Percentiles rank a stretch among this genome's conserved stretches.
Conservation (phyloP, 805 yeast genomes). For the Maudiozyma turicensis region DNA sequence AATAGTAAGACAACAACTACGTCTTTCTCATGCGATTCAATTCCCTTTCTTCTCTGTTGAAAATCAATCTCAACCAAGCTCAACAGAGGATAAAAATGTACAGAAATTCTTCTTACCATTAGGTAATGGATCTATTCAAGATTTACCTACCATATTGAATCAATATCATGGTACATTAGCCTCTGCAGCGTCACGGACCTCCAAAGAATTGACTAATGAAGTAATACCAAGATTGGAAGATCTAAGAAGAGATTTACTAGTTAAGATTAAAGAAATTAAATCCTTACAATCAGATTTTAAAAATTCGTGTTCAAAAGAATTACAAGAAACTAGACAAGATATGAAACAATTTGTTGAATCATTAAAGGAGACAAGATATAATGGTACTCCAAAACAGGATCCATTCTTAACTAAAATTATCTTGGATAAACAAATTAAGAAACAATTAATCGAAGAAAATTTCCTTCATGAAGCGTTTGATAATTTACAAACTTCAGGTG, state of each 20-base stretch:
- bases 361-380: slow-evolving; percentile 48
- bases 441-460: slow-evolving; percentile 75
- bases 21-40: slow-evolving; percentile 70
- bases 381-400: slow-evolving; percentile 45
- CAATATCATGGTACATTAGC: slow-evolving; percentile 57
- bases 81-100: slow-evolving; percentile 15
- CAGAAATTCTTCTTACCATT: slow-evolving; percentile 56
- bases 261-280: slow-evolving; percentile 81
- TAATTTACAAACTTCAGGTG: slow-evolving; percentile 80
- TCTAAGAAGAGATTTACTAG: slow-evolving; percentile 62
- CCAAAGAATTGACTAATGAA: slow-evolving; percentile 50
- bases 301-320: slow-evolving; percentile 61
- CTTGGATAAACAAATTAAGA: slow-evolving; percentile 67
- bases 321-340: slow-evolving; percentile 51
- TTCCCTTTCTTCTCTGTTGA: slow-evolving; percentile 30
- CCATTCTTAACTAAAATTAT: slow-evolving; percentile 68
- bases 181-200: slow-evolving; percentile 44
- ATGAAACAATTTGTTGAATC: slow-evolving; percentile 48
- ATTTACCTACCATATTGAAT: slow-evolving; percentile 62
- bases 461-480: slow-evolving; percentile 80
- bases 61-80: slow-evolving; percentile 22
- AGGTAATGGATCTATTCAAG: slow-evolving; percentile 76
- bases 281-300: slow-evolving; percentile 77
- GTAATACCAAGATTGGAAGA: slow-evolving; percentile 61
- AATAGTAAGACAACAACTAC: slow-evolving; percentile 67